Conservation (phyloP, 805 yeast species). For the Priceomyces carsonii region DNA sequence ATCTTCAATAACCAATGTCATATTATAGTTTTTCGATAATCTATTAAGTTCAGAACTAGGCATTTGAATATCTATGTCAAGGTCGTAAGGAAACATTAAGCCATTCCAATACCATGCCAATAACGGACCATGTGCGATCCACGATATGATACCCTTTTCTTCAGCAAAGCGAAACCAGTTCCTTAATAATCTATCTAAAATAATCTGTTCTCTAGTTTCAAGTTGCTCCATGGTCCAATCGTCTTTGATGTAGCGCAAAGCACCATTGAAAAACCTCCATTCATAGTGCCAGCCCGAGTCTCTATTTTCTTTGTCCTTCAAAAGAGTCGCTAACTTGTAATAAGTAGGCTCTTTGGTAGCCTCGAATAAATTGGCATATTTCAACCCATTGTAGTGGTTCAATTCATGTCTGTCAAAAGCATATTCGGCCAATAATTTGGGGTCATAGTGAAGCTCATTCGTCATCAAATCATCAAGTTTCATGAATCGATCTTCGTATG, state of each 20-base stretch:
- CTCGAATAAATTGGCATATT: conserved; percentile 13
- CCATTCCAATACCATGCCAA: conserved; percentile 30
- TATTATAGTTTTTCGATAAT: conserved; percentile 19
- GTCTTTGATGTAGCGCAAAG: conserved; percentile 43
- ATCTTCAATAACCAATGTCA: conserved; percentile 28
- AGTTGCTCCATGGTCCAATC: conserved; percentile 28
- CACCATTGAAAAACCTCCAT: conserved; percentile 57
- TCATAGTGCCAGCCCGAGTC: conserved; percentile 59
- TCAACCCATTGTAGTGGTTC: conserved; percentile 23
- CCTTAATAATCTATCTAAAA: conserved; percentile 21
- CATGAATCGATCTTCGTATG: conserved; percentile 17
- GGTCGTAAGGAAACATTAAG: conserved; percentile 23
- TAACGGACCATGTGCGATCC: conserved; percentile 28
- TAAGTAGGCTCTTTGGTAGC: conserved; percentile 32
- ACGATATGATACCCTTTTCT: conserved; percentile 22
- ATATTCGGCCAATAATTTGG: conserved; percentile 9
- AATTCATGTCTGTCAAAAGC: conserved; percentile 18
- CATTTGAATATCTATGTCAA: conserved; percentile 26
- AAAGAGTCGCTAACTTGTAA: conserved; percentile 32
- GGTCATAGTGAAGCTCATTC: conserved; percentile 12
- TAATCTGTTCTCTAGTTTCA: conserved; percentile 20
- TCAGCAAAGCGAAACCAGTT: conserved; percentile 25
- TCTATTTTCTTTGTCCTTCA: conserved; percentile 24
- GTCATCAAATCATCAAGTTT: conserved; percentile 12
- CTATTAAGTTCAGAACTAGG: conserved; percentile 22